These are phyloP conservation scores for Litsea cubeba DNA, from an alignment of 164 flowering plant species.

Conservation along the genomic window DNA sequence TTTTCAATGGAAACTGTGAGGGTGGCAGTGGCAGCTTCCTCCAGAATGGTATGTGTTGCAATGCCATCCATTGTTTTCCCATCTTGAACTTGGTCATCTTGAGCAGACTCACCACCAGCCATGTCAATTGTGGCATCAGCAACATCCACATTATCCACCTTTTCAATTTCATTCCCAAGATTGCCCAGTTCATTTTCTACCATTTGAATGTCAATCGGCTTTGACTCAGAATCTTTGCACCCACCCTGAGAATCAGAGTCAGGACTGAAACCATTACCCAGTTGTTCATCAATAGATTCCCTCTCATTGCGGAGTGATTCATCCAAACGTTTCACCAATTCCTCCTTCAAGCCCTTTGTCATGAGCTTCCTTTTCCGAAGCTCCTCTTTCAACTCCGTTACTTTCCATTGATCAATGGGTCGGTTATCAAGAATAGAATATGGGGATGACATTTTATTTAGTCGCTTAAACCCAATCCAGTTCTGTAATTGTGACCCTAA, in stretches of 20 bases:
- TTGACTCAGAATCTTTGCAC: conserved; percentile 13
- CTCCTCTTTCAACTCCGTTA: conserved; percentile 86
- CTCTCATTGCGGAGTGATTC: conserved; percentile 57
- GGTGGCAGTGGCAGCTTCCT: conserved; percentile 10
- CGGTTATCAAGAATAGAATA: conserved; percentile 60
- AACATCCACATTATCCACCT: conserved; percentile 26
- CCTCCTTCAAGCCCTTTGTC: conserved; percentile 79
- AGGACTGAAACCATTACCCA: conserved; percentile 25
- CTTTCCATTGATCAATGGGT: conserved; percentile 89
- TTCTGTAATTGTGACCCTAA: conserved; percentile 24
- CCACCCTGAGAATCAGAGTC: conserved; percentile 14
- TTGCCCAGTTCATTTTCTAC: conserved; percentile 9
- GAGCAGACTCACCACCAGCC: conserved; percentile 2
- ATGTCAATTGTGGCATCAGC: conserved; percentile 20
- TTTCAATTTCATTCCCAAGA: conserved; percentile 12
- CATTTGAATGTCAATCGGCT: conserved; percentile 10
- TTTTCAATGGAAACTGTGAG: conserved; percentile 24
- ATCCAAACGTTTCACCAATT: conserved; percentile 64
- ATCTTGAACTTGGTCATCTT: conserved; percentile 20
- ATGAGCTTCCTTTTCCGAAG: conserved; percentile 67
- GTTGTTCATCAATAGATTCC: conserved; percentile 26
- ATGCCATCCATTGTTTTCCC: conserved; percentile 4
- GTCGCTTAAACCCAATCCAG: conserved; percentile 7
- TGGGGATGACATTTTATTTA: conserved; percentile 39
- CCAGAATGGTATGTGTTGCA: conserved; percentile 17